Conservation (phyloP, 31 red algal genomes). For the Endocladia muricata region DNA sequence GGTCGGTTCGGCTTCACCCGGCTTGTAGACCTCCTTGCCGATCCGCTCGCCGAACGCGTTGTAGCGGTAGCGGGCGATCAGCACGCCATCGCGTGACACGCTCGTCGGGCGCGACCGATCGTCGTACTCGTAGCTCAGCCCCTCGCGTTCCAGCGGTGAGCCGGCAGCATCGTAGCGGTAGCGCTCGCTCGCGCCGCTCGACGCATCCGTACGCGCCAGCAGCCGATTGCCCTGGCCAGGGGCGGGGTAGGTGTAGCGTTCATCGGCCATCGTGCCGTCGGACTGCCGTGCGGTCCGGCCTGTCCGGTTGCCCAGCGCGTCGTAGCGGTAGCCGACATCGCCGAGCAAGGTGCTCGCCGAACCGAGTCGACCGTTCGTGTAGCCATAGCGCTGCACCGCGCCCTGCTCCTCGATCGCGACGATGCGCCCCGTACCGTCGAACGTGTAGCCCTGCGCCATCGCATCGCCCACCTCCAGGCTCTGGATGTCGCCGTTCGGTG, state of each 20-base stretch:
- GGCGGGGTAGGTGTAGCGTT: background rate
- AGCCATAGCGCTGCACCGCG: background rate
- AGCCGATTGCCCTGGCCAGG: background rate
- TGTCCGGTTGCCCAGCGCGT: no score
- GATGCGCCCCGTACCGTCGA: background rate
- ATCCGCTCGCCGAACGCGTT: background rate
- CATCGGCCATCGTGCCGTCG: no score
- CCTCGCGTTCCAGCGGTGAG: background rate
- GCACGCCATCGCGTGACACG: background rate
- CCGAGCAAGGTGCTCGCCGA: background rate
- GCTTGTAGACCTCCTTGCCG: background rate
- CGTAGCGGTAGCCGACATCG: background rate
- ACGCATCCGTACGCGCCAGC: background rate
- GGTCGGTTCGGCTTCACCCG: no score
- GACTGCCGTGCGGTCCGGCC: no score
- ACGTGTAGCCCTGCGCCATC: background rate
- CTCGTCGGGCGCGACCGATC: background rate
- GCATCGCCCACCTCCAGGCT: background rate
- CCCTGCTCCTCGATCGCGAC: background rate
- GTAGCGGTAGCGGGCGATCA: background rate
- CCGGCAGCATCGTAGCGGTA: background rate
- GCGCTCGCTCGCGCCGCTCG: background rate
- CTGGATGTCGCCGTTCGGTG: background rate
- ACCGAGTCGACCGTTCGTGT: background rate
- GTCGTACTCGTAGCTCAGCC: background rate